These are phyloP conservation scores for Erythrobasidium hasegawianum DNA, from an alignment of 1,284 basidiomycete species.

Conservation along the genomic window DNA sequence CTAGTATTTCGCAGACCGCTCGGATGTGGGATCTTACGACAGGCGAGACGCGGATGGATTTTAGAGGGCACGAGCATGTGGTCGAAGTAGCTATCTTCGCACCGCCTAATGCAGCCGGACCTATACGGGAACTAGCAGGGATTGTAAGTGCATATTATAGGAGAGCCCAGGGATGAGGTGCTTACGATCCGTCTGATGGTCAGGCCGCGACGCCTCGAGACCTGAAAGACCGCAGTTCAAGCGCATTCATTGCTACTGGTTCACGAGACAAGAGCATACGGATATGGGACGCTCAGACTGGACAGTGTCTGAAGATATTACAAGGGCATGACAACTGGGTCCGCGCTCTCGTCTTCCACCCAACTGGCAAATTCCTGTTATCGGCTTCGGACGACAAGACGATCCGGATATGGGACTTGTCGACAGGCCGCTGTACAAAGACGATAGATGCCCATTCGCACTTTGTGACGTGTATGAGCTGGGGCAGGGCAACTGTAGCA, in stretches of 20 bases:
- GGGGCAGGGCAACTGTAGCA: constrained; percentile 63
- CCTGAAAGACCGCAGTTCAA: constrained; percentile 39
- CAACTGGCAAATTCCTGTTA: constrained; percentile 76
- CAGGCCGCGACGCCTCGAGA: constrained; percentile 34
- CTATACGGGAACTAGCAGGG: constrained; percentile 72
- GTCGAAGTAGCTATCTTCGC: constrained; percentile 80
- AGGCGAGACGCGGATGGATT: constrained; percentile 73
- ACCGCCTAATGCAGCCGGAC: constrained; percentile 66
- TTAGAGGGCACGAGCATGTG: constrained; percentile 83
- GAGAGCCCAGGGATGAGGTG: not conserved
- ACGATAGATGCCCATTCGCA: constrained; percentile 80
- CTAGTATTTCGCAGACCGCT: constrained; percentile 59
- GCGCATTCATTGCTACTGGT: constrained; percentile 69
- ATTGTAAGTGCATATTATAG: constrained; percentile 53
- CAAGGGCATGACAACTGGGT: constrained; percentile 71
- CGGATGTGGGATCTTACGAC: constrained; percentile 72
- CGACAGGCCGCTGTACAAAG: constrained; percentile 72
- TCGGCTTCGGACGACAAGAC: constrained; percentile 89
- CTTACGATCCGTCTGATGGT: not conserved
- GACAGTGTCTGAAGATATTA: constrained; percentile 66
- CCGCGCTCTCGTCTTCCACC: constrained; percentile 75
- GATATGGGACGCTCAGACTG: constrained; percentile 75
- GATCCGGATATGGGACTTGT: constrained; percentile 80
- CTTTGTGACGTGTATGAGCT: constrained; percentile 75
- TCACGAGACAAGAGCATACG: constrained; percentile 83